phyloP scores from a whole-genome alignment of 140 eudicot species.

The Oenanthe javanica region DNA sequence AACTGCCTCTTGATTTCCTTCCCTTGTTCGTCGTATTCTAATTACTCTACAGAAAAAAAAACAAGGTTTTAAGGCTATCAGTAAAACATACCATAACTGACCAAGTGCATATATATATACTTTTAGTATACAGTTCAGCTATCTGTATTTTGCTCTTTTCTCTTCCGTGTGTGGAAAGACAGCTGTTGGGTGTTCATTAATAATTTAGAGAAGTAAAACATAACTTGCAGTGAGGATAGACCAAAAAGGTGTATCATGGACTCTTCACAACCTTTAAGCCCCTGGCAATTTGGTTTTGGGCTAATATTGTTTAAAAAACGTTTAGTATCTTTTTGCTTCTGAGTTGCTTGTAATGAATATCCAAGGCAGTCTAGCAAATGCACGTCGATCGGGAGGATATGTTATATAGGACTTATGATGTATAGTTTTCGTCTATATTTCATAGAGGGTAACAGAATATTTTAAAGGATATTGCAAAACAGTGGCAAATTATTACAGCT shows the following conservation, averaged over 20 bases:
- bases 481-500: neutral
- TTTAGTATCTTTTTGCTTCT: neutral
- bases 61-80: neutral
- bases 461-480: neutral
- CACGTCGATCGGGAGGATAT: neutral
- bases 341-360: neutral
- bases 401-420: neutral
- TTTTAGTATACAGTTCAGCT: neutral
- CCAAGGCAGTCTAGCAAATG: neutral
- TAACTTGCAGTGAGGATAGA: neutral
- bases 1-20: constrained; percentile 90
- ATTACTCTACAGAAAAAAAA: constrained; percentile 55
- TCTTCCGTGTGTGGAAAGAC: neutral
- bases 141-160: neutral
- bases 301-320: neutral
- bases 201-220: neutral
- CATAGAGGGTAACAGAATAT: neutral
- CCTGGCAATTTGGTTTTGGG: neutral
- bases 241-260: neutral
- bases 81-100: neutral
- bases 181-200: neutral
- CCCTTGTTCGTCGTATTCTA: constrained; percentile 75
- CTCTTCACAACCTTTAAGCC: neutral
- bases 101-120: neutral
- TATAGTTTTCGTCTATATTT: neutral